Conservation (phyloP, 2,329 filamentous ascomycete genomes). For the Pleoardoris graminearum region DNA sequence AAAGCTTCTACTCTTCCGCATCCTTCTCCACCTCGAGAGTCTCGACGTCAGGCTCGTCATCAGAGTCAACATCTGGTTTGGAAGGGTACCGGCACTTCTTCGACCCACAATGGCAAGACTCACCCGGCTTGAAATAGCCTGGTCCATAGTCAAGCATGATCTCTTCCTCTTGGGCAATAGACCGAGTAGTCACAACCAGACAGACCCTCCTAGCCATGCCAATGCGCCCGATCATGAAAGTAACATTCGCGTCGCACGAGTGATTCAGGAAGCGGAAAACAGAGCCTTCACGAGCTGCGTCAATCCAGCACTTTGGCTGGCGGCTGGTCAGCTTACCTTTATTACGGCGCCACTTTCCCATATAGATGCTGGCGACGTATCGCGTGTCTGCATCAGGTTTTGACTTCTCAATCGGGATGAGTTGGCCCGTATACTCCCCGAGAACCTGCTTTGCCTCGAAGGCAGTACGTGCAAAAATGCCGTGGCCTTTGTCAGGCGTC, state of each 20-base stretch:
- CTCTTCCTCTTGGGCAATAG: slow-evolving; percentile 7
- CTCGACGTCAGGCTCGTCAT: too few species aligned
- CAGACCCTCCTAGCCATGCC: slow-evolving; percentile 4
- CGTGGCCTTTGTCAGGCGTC: background rate
- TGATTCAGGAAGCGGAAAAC: slow-evolving; percentile 15
- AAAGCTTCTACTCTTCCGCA: too few species aligned
- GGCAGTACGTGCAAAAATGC: background rate
- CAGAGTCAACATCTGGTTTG: background rate
- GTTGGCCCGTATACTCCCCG: slow-evolving; percentile 7
- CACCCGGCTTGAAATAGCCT: slow-evolving; percentile 1
- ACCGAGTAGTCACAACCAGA: background rate
- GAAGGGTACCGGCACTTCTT: background rate
- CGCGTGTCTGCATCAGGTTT: background rate
- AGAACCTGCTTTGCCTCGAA: background rate
- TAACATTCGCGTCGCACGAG: slow-evolving; percentile 11
- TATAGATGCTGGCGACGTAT: background rate
- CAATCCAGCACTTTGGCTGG: slow-evolving; percentile 1
- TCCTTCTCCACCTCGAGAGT: too few species aligned
- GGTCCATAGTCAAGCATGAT: slow-evolving; percentile 16
- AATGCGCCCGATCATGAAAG: background rate
- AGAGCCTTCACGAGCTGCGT: slow-evolving; percentile 6
- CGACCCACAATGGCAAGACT: background rate
- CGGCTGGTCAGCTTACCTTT: background rate
- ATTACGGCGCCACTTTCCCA: background rate
- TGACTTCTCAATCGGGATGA: background rate